Conservation (phyloP, 1,284 basidiomycete genomes). For the Trametes versicolor region DNA sequence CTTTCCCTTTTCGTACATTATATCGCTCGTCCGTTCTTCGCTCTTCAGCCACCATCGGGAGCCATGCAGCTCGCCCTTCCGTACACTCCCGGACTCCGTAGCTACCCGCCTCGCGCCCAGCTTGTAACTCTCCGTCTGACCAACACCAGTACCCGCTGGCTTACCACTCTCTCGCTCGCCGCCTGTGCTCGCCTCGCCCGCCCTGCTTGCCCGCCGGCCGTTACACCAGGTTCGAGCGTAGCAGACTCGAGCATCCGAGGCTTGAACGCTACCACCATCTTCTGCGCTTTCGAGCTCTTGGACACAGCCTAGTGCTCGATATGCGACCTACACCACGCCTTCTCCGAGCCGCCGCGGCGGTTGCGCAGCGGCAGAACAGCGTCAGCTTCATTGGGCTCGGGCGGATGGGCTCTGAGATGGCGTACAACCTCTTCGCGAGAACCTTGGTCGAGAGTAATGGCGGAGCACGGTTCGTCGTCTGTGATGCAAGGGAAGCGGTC, state of each 20-base stretch:
- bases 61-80: slow-evolving; percentile 3
- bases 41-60: slow-evolving; percentile 8
- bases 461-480: slow-evolving; percentile 70
- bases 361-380: slow-evolving; percentile 55
- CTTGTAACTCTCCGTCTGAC: slow-evolving; percentile 10
- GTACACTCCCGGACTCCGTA: slow-evolving; percentile 5
- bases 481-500: slow-evolving; percentile 75
- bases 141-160: slow-evolving; percentile 11
- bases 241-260: background rate
- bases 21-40: slow-evolving; percentile 6
- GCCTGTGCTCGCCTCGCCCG: slow-evolving; percentile 2
- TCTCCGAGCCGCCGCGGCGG: slow-evolving; percentile 36
- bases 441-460: slow-evolving; percentile 58
- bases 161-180: background rate
- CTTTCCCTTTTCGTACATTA: slow-evolving; percentile 6
- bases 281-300: background rate
- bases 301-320: background rate
- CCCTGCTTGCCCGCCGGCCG: slow-evolving; percentile 10
- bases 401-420: slow-evolving; percentile 88
- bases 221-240: slow-evolving; percentile 4
- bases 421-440: slow-evolving; percentile 82
- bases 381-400: slow-evolving; percentile 85
- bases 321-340: slow-evolving; percentile 41
- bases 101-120: slow-evolving; percentile 7
- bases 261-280: background rate